Base-by-base conservation (phyloP, 306 rosid genomes). In the Dryas alaskensis region DNA sequence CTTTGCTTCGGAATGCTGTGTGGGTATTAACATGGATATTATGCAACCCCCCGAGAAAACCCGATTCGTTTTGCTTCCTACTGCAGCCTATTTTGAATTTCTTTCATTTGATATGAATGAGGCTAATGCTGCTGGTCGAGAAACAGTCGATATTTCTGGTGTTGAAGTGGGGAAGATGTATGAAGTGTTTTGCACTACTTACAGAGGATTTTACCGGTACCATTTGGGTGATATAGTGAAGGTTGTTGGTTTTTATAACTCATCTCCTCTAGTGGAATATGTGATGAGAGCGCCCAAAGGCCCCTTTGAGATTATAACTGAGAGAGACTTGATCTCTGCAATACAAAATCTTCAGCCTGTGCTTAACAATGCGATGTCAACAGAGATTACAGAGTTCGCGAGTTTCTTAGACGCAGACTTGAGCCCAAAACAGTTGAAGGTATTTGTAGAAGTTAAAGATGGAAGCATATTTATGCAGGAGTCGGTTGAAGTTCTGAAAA, bases 31-130 rank as follows among this genome's bases (percentile, higher is more conserved):
- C 76, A 72, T 86, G 74, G 89, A 87, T 75, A 79, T 82, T 47
- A 70, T 12, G 62, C 86, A 83, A 74, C 87, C 90, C 0, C 92
- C 90, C 0, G 86, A 86, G 60, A 80, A 74, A 62, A 87, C 92
- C 1, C 79, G 57, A n/a, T 87, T 78, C 1, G 83, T 79, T 1
- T 62, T 90, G 64, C 86, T 87, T 60, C 96, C 92, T 53, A 86
- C 86, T 9, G 86, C 87, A 55, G 90, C 90, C 3, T 90, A 87
- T 69, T 90, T 90, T 70, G 96, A 90, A 85, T 90, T 90, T 81
- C 90, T 90, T 79, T 92, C 92, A 62, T 89, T 85, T 69, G 79
- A 67, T 79, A 66, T 54, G 75, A 69, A 87, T 49, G 79, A 76
- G 74, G 74, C 53, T n/a, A 31, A 64, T 43, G 52, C 60, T 73